phyloP scores from a whole-genome alignment of 2,329 filamentous ascomycete species.

The Aspergillus fumigatus region DNA sequence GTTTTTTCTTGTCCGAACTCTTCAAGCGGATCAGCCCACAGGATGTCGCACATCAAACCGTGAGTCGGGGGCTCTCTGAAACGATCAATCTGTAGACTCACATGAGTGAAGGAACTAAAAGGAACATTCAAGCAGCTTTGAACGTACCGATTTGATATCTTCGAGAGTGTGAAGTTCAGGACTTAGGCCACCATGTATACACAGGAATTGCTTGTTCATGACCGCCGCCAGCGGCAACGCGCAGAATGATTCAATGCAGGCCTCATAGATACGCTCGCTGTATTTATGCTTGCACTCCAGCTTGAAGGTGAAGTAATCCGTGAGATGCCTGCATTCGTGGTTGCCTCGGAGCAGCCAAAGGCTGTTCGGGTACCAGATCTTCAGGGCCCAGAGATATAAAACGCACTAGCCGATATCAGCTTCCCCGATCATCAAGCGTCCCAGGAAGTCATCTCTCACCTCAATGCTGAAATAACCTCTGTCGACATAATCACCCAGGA shows the following conservation, averaged over 20 bases:
- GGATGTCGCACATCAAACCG: constrained; percentile 97
- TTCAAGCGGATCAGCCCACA: constrained; percentile 96
- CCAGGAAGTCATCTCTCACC: constrained; percentile 37
- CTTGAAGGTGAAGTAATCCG: constrained; percentile 99
- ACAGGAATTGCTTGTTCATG: constrained; percentile 99
- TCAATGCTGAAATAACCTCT: constrained; percentile 99
- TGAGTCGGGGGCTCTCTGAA: constrained; percentile 97
- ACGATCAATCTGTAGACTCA: constrained; percentile 70
- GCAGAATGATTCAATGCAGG: constrained; percentile 98
- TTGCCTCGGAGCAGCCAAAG: constrained; percentile 97
- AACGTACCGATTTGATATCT: constrained; percentile 77
- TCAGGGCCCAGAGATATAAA: constrained; percentile 93
- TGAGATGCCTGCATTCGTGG: constrained; percentile 97
- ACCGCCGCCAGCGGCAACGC: constrained; percentile 86
- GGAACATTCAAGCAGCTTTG: neutral
- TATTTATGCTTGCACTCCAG: constrained; percentile 99
- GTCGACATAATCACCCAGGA: constrained; percentile 96
- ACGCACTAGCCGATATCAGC: constrained; percentile 61
- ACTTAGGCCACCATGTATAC: constrained; percentile 93
- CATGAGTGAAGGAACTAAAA: constrained; percentile 16
- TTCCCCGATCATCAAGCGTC: neutral
- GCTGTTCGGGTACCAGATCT: constrained; percentile 98
- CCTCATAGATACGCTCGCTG: constrained; percentile 91
- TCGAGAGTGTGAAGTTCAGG: constrained; percentile 95
- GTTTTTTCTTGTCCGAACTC: constrained; percentile 99